These are phyloP conservation scores for Pseudotsuga menziesii DNA, from an alignment of 75 land plant genomes.

Conservation along the genomic window DNA sequence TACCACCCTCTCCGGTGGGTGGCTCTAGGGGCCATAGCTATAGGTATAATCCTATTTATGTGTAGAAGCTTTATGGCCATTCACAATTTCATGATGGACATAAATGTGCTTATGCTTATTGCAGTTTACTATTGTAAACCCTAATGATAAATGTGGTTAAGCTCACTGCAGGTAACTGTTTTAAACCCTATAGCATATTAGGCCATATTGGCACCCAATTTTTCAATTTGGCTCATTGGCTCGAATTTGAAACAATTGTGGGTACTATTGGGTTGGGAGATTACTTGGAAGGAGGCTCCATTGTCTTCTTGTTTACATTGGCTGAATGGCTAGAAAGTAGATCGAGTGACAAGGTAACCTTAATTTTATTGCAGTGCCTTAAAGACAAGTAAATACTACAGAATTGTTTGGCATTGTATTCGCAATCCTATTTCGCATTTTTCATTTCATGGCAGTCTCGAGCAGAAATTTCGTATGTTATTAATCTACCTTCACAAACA, in stretches of 20 bases:
- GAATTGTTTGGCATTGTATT: no score
- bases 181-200: no score
- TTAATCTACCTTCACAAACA: slow-evolving; percentile 71
- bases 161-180: no score
- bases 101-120: slow-evolving; percentile 79
- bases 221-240: neutral
- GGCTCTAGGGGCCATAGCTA: slow-evolving; percentile 67
- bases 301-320: slow-evolving; percentile 82
- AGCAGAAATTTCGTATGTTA: slow-evolving; percentile 65
- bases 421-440: neutral
- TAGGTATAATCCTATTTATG: slow-evolving; percentile 59
- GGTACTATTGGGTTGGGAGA: slow-evolving; percentile 75
- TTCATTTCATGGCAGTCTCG: slow-evolving; percentile 49
- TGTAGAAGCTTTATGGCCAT: slow-evolving; percentile 40
- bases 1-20: slow-evolving; percentile 67
- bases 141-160: no score
- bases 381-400: neutral
- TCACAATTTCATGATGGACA: slow-evolving; percentile 45
- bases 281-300: slow-evolving; percentile 73
- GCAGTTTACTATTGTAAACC: slow-evolving; percentile 33
- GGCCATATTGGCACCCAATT: neutral
- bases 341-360: slow-evolving; percentile 76
- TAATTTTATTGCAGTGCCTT: neutral
- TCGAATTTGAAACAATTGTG: slow-evolving; percentile 36
- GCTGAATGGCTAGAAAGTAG: slow-evolving; percentile 90